These are phyloP conservation scores for Raphidocelis subcapitata DNA, from an alignment of 139 green algal species.

Conservation along the genomic window DNA sequence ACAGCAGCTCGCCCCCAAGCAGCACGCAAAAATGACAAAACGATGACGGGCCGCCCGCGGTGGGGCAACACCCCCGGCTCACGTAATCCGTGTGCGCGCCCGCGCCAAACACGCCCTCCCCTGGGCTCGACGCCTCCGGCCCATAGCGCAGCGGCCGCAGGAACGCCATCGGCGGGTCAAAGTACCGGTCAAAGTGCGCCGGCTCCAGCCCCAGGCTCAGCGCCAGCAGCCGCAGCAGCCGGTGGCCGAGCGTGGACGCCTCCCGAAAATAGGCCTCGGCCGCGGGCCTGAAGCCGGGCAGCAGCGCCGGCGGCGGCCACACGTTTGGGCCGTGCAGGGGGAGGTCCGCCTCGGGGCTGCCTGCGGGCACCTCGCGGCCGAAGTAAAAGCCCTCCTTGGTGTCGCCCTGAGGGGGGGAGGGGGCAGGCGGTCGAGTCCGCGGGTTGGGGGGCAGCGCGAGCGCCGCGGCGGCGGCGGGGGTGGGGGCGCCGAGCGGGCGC, in stretches of 20 bases:
- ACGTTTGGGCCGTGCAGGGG: slow-evolving; percentile 91
- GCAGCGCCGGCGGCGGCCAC: slow-evolving; percentile 7
- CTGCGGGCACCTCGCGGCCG: slow-evolving; percentile 52
- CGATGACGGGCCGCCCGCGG: background rate
- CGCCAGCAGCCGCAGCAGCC: slow-evolving; percentile 75
- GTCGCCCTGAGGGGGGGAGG: slow-evolving; percentile 64
- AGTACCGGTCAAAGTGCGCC: slow-evolving; percentile 71
- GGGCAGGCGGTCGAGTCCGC: too few relatives aligned
- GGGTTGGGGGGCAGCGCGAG: too few relatives aligned
- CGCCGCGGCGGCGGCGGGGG: too few relatives aligned
- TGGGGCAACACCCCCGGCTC: too few relatives aligned
- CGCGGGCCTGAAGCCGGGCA: slow-evolving; percentile 21
- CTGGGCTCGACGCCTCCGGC: slow-evolving; percentile 26
- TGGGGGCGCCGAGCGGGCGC: too few relatives aligned
- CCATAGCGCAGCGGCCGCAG: slow-evolving; percentile 91
- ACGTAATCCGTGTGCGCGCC: slow-evolving; percentile 91
- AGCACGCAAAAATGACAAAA: background rate
- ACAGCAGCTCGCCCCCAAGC: too few relatives aligned
- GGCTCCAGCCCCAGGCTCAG: slow-evolving; percentile 64
- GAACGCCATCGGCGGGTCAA: slow-evolving; percentile 71
- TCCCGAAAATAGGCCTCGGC: slow-evolving; percentile 12
- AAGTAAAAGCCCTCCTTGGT: slow-evolving; percentile 94
- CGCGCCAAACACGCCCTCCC: slow-evolving; percentile 41
- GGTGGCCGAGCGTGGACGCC: slow-evolving; percentile 3
- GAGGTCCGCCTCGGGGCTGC: slow-evolving; percentile 46